Percentiles rank a stretch among this genome's conserved stretches.
These are phyloP conservation scores for Tylopilus vinaceipallidus DNA, from an alignment of 768 basidiomycete species.

Conservation along the genomic window DNA sequence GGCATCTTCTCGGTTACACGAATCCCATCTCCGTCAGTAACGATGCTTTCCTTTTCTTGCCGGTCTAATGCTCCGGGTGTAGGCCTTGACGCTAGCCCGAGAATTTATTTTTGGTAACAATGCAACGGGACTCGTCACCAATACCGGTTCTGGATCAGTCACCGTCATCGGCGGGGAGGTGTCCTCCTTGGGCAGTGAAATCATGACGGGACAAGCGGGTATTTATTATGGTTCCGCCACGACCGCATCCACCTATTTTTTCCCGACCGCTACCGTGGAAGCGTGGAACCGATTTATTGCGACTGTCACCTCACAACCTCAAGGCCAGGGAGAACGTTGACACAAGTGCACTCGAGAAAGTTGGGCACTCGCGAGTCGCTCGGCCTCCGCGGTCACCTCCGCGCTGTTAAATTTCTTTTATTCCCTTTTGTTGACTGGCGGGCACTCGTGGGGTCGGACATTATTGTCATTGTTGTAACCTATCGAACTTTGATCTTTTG, in stretches of 20 bases:
- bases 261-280: conserved; percentile 51
- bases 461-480: conserved; percentile 4
- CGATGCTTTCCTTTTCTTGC: not conserved
- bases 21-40: conserved; percentile 46
- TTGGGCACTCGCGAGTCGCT: not conserved
- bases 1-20: conserved; percentile 39
- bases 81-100: conserved; percentile 62
- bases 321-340: not conserved
- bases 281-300: conserved; percentile 54
- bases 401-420: not conserved
- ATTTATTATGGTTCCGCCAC: conserved; percentile 54
- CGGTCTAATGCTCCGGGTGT: not conserved
- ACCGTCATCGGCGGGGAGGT: conserved; percentile 52
- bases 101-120: conserved; percentile 70
- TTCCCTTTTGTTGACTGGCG: not conserved
- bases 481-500: not conserved
- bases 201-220: conserved; percentile 53
- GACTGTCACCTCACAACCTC: conserved; percentile 31
- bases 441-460: not conserved
- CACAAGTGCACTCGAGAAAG: not conserved
- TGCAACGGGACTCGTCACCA: conserved; percentile 52
- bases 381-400: not conserved
- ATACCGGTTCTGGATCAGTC: conserved; percentile 18
- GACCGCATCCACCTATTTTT: conserved; percentile 51
- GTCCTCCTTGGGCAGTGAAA: conserved; percentile 40